A percentile compares a stretch with the other conserved stretches of the same genome.
phyloP scores from a whole-genome alignment of 2,329 filamentous ascomycete genomes.

The Apiospora pterosperma region DNA sequence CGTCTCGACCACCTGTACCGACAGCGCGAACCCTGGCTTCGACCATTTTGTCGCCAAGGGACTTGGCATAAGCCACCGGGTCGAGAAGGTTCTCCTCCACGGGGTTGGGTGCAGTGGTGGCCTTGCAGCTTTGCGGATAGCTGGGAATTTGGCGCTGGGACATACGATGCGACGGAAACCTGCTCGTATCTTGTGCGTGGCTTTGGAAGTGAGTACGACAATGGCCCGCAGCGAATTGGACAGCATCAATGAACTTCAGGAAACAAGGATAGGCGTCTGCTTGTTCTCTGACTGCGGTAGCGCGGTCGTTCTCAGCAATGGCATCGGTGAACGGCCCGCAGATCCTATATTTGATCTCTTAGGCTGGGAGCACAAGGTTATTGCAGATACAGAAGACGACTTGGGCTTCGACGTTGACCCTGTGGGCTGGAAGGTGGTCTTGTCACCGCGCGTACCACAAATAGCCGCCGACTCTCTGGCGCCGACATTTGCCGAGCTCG shows the following conservation, averaged over 20 bases:
- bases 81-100: conserved; percentile 64
- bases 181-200: conserved; percentile 62
- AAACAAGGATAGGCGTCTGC: conserved; percentile 61
- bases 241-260: conserved; percentile 54
- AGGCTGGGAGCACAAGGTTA: conserved; percentile 61
- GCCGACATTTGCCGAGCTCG: conserved; percentile 52
- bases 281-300: conserved; percentile 72
- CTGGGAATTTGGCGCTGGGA: conserved; percentile 63
- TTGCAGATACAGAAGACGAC: conserved; percentile 59
- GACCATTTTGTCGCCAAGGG: conserved; percentile 61
- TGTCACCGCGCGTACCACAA: conserved; percentile 58
- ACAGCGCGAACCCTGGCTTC: conserved; percentile 67
- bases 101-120: conserved; percentile 66
- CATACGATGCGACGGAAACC: conserved; percentile 55
- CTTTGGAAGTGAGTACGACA: conserved; percentile 60
- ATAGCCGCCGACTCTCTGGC: conserved; percentile 49
- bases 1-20: conserved; percentile 66
- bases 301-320: conserved; percentile 62
- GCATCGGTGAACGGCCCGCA: conserved; percentile 43
- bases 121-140: conserved; percentile 58
- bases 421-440: conserved; percentile 64
- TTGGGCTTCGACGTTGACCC: conserved; percentile 65
- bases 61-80: conserved; percentile 52
- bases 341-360: conserved; percentile 56
- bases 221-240: conserved; percentile 64